A percentile compares a stretch with the other conserved stretches of the same genome.
phyloP scores from a whole-genome alignment of 176 grass and related monocot genomes.

The Musa beccarii region DNA sequence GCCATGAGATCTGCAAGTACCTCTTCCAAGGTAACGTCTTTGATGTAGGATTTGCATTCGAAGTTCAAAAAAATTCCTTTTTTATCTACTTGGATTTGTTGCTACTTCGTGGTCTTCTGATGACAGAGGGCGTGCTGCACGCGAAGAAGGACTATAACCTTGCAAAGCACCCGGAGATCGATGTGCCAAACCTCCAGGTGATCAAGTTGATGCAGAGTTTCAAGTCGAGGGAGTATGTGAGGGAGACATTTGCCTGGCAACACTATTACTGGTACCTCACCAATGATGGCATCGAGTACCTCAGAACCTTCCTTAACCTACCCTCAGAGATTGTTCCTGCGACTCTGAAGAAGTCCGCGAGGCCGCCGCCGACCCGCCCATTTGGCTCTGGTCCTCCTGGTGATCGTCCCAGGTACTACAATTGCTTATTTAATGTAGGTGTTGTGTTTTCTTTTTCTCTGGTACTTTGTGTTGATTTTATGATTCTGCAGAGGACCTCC shows the following conservation, averaged over 20 bases:
- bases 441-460: background rate
- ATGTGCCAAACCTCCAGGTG: background rate
- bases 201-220: background rate
- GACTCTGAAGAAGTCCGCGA: too few relatives aligned
- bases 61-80: background rate
- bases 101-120: background rate
- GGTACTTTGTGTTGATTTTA: background rate
- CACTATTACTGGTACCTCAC: too few relatives aligned
- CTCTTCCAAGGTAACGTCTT: background rate
- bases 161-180: too few relatives aligned
- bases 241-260: too few relatives aligned
- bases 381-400: too few relatives aligned
- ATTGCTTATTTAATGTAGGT: too few relatives aligned
- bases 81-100: background rate
- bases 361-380: too few relatives aligned
- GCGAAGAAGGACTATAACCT: constrained; percentile 4
- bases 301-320: too few relatives aligned
- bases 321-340: too few relatives aligned
- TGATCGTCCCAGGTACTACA: too few relatives aligned
- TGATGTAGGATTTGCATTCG: background rate
- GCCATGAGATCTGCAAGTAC: background rate
- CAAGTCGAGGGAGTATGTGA: background rate
- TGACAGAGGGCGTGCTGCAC: background rate
- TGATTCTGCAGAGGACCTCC: background rate
- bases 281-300: too few relatives aligned